Evolutionary conservation across 768 basidiomycete species (phyloP).

Genomic region (Heimioporus sp.): DNA sequence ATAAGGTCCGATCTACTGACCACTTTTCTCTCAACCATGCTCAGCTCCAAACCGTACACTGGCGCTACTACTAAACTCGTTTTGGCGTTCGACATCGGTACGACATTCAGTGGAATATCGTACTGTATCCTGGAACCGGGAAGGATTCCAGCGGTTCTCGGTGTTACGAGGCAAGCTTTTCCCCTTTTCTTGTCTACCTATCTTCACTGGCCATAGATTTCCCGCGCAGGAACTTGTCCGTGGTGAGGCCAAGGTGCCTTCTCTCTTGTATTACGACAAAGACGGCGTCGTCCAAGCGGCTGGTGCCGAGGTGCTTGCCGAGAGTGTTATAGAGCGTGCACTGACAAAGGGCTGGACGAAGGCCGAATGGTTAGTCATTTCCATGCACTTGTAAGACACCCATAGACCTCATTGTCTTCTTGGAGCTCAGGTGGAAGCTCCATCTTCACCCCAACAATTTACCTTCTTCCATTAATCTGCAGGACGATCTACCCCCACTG

Average conservation of each 20-base stretch:
- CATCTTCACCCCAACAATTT: conserved; percentile 9
- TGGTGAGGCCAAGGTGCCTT: conserved; percentile 43
- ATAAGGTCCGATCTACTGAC: too few species aligned
- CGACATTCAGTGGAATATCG: conserved; percentile 44
- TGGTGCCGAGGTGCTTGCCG: conserved; percentile 37
- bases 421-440: conserved; percentile 15
- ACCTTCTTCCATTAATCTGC: conserved; percentile 14
- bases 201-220: conserved; percentile 28
- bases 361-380: conserved; percentile 14
- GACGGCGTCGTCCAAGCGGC: conserved; percentile 33
- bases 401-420: background rate
- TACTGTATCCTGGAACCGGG: conserved; percentile 26
- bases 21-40: background rate
- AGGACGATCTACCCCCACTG: conserved; percentile 30
- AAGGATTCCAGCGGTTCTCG: conserved; percentile 9
- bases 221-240: conserved; percentile 38
- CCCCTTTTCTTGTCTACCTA: background rate
- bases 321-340: conserved; percentile 31
- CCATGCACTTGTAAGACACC: background rate
- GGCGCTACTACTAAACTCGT: conserved; percentile 32
- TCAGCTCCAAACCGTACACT: background rate
- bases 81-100: conserved; percentile 48
- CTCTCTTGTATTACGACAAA: conserved; percentile 41
- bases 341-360: conserved; percentile 26
- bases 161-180: conserved; percentile 6